phyloP scores from a whole-genome alignment of 768 basidiomycete species.

The Paxillus rubicundulus region DNA sequence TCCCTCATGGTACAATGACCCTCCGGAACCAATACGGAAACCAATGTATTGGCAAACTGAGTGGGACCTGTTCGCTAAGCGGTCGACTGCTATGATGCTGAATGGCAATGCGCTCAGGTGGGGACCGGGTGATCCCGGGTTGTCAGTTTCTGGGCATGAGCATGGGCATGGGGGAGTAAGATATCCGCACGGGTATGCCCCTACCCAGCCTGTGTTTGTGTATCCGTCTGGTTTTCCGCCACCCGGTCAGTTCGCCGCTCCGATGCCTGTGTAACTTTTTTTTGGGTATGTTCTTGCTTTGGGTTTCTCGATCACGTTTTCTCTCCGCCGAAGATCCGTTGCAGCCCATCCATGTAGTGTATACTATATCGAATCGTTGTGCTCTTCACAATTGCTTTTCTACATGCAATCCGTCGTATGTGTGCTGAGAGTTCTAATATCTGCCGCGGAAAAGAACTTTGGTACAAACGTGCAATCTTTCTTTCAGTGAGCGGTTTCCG shows the following conservation, averaged over 20 bases:
- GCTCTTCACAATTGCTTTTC: not conserved
- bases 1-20: constrained; percentile 29
- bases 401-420: not conserved
- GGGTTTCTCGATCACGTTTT: not conserved
- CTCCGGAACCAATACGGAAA: constrained; percentile 5
- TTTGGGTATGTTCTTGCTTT: not conserved
- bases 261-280: not conserved
- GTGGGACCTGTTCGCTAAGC: constrained; percentile 28
- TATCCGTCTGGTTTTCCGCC: constrained; percentile 18
- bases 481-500: no score
- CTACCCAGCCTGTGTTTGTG: constrained; percentile 14
- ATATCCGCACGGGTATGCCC: constrained; percentile 25
- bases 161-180: not conserved
- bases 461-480: not conserved
- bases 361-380: not conserved
- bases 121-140: not conserved
- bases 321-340: not conserved
- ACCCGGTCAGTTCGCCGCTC: not conserved
- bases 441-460: not conserved
- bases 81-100: constrained; percentile 13
- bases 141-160: constrained; percentile 2
- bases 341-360: not conserved
- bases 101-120: constrained; percentile 2
- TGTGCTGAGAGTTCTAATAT: not conserved
- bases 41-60: constrained; percentile 11